Evolutionary conservation across 23 red algal species (phyloP).

Genomic region (Gracilaria domingensis): DNA sequence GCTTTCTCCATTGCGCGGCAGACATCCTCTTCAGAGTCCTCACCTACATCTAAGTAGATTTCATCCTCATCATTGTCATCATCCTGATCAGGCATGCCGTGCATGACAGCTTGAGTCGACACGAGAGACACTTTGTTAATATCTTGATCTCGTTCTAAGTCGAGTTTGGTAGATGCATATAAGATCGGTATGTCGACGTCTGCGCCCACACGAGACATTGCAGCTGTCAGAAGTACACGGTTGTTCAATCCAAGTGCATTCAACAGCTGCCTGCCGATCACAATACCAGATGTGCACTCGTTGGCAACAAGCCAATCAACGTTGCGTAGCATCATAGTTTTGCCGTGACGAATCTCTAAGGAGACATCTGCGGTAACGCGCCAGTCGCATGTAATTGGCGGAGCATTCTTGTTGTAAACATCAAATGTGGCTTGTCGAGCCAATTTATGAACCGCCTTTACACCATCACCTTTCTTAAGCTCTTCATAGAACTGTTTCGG

Average conservation of each 20-base stretch:
- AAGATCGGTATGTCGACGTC: neutral
- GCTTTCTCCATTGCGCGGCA: neutral
- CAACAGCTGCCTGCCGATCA: constrained; percentile 12
- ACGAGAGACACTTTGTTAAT: neutral
- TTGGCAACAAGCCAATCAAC: constrained; percentile 24
- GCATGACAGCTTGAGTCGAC: neutral
- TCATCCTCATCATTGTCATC: neutral
- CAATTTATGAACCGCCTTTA: neutral
- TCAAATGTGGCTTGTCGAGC: constrained; percentile 8
- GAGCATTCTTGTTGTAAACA: neutral
- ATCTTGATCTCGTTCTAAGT: neutral
- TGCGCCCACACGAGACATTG: neutral
- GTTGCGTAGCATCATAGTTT: constrained; percentile 10
- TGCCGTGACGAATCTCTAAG: constrained; percentile 22
- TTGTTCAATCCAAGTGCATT: constrained; percentile 29
- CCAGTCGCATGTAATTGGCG: neutral
- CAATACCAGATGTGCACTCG: neutral
- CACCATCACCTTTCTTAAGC: neutral
- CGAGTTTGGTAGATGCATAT: neutral
- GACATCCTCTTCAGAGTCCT: neutral
- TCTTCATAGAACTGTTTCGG: neutral
- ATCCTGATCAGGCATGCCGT: neutral
- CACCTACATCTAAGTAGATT: neutral
- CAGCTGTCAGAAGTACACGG: neutral
- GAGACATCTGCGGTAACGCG: neutral